Evolutionary conservation across 306 rosid genomes (phyloP).

Genomic region (Chamaecrista fasciculata): DNA sequence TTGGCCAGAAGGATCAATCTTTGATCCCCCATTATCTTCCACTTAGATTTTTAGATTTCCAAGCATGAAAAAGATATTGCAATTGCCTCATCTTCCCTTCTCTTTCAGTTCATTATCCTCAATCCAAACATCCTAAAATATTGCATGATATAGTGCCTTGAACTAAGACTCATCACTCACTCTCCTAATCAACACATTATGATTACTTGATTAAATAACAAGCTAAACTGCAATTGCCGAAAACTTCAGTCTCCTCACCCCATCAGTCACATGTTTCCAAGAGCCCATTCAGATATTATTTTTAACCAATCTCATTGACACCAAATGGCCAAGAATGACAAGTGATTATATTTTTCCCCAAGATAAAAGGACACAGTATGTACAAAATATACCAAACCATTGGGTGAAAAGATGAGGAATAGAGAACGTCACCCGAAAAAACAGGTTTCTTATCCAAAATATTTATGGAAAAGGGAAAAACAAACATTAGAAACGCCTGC

Average conservation of each 20-base stretch:
- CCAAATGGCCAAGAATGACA: not conserved
- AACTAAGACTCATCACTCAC: not conserved
- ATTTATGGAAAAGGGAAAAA: not conserved
- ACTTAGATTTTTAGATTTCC: no score
- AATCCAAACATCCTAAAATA: no score
- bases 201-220: not conserved
- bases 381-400: not conserved
- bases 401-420: not conserved
- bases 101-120: no score
- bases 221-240: not conserved
- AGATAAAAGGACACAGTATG: not conserved
- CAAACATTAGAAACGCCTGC: no score
- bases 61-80: no score
- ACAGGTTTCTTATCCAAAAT: not conserved
- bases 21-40: no score
- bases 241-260: not conserved
- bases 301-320: conserved; percentile 3
- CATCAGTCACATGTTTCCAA: not conserved
- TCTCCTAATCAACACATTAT: not conserved
- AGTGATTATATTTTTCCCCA: not conserved
- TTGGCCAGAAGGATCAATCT: no score
- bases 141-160: not conserved
- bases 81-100: no score
- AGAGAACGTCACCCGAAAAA: no score
- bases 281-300: not conserved